Percentiles rank a stretch among this genome's conserved stretches.
Conservation (phyloP, 495 filamentous ascomycete species). For the Pseudomonodictys pantanalensis region DNA sequence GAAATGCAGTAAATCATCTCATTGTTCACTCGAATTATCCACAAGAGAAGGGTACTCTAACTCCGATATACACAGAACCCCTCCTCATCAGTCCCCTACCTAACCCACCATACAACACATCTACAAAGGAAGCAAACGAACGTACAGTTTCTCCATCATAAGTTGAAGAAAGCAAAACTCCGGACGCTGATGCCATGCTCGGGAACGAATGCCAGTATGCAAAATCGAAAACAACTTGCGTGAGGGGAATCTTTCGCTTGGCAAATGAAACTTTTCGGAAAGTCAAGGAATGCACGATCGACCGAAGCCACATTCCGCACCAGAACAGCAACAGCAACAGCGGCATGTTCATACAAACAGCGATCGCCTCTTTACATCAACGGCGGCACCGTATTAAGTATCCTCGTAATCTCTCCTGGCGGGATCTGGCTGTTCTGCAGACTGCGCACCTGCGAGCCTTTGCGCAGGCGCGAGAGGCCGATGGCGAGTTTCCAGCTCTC, state of each 20-base stretch:
- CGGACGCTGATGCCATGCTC: conserved; percentile 21
- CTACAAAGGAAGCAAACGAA: too few relatives aligned
- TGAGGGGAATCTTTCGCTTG: neutral
- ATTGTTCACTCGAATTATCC: too few relatives aligned
- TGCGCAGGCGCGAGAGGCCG: conserved; percentile 69
- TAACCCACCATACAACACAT: too few relatives aligned
- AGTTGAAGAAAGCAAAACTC: conserved; percentile 5
- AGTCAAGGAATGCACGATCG: neutral
- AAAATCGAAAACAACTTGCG: neutral
- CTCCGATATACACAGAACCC: too few relatives aligned
- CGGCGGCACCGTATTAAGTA: conserved; percentile 43
- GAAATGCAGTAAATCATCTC: too few relatives aligned
- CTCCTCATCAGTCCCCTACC: too few relatives aligned
- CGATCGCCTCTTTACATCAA: neutral
- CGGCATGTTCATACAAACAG: neutral
- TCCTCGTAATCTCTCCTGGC: conserved; percentile 55
- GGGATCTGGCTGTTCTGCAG: conserved; percentile 45
- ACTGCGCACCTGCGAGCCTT: conserved; percentile 59
- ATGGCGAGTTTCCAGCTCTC: conserved; percentile 93
- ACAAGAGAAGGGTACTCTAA: too few relatives aligned
- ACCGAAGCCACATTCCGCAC: neutral
- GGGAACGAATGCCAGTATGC: too few relatives aligned
- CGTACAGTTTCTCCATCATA: too few relatives aligned
- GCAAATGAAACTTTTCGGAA: neutral
- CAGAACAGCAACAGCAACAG: neutral